A percentile compares a stretch with the other conserved stretches of the same genome.
Evolutionary conservation across 305 asterid species (phyloP).

Genomic region (Vinca major): DNA sequence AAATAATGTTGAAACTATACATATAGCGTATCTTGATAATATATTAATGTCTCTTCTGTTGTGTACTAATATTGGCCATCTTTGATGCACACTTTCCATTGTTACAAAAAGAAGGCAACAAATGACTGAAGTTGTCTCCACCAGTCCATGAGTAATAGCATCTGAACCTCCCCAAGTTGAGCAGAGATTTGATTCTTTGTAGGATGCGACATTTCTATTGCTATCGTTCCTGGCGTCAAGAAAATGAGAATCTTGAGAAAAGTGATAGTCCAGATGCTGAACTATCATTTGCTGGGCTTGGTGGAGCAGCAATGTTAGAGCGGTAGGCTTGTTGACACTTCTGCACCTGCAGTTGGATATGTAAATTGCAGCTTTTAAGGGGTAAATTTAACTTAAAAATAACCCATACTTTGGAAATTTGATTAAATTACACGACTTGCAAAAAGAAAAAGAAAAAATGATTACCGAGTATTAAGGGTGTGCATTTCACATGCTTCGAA

Average conservation of each 20-base stretch:
- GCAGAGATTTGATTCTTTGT: background rate
- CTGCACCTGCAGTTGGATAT: slow-evolving; percentile 44
- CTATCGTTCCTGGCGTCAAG: slow-evolving; percentile 26
- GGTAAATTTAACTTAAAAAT: background rate
- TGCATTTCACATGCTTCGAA: background rate
- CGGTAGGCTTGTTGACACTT: slow-evolving; percentile 88
- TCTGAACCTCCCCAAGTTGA: too few relatives aligned
- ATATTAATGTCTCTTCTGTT: background rate
- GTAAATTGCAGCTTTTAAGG: slow-evolving; percentile 12
- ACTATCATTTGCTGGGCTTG: slow-evolving; percentile 55
- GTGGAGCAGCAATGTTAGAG: slow-evolving; percentile 41
- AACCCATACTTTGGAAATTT: background rate
- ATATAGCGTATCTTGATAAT: background rate
- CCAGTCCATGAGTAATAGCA: background rate
- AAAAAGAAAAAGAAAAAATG: background rate
- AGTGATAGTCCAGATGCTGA: slow-evolving; percentile 56
- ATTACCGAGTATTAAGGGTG: background rate
- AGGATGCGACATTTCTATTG: background rate
- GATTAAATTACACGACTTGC: too few relatives aligned
- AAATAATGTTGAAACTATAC: background rate
- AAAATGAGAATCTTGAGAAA: slow-evolving; percentile 80
- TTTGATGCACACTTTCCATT: background rate
- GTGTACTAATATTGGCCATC: background rate
- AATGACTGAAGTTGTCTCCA: background rate
- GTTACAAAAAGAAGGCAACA: slow-evolving; percentile 4